These are phyloP conservation scores for Hanseniaspora guilliermondii DNA, from an alignment of 805 yeast species.

Conservation along the genomic window DNA sequence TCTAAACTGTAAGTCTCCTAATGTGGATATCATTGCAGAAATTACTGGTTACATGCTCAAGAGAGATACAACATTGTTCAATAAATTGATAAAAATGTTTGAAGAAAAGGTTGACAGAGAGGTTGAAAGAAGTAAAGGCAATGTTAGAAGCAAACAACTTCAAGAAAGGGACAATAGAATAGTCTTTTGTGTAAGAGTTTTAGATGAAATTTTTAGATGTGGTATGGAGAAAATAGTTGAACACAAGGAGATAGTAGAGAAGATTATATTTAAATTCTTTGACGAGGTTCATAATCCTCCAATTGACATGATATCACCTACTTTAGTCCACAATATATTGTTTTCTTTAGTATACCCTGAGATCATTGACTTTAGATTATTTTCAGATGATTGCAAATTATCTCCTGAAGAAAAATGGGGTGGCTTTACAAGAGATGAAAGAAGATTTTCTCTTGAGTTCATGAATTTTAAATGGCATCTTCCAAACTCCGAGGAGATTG, in stretches of 20 bases:
- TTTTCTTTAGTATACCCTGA: slow-evolving; percentile 52
- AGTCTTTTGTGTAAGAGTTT: slow-evolving; percentile 54
- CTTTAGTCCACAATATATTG: slow-evolving; percentile 54
- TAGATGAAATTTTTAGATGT: slow-evolving; percentile 59
- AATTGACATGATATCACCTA: slow-evolving; percentile 46
- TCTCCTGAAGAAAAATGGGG: slow-evolving; percentile 54
- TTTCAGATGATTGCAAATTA: slow-evolving; percentile 34
- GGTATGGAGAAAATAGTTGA: slow-evolving; percentile 42
- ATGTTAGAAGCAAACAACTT: slow-evolving; percentile 50
- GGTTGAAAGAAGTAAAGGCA: slow-evolving; percentile 69
- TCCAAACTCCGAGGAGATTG: slow-evolving; percentile 47
- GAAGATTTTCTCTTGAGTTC: slow-evolving; percentile 38
- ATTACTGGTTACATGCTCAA: slow-evolving; percentile 61
- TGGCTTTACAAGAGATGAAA: slow-evolving; percentile 46
- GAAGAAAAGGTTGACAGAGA: slow-evolving; percentile 47
- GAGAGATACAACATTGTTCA: slow-evolving; percentile 33
- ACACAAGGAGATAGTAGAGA: slow-evolving; percentile 35
- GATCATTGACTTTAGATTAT: slow-evolving; percentile 42
- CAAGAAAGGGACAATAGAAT: slow-evolving; percentile 68
- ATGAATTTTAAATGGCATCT: slow-evolving; percentile 61
- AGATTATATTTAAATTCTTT: slow-evolving; percentile 25
- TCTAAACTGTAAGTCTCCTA: slow-evolving; percentile 44
- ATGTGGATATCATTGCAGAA: slow-evolving; percentile 56
- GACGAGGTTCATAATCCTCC: slow-evolving; percentile 36
- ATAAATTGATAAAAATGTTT: slow-evolving; percentile 15